Evolutionary conservation across 1,284 basidiomycete genomes (phyloP), one percentile per base, ranked within the genome.

Genomic region (Tranzscheliella williamsii): DNA sequence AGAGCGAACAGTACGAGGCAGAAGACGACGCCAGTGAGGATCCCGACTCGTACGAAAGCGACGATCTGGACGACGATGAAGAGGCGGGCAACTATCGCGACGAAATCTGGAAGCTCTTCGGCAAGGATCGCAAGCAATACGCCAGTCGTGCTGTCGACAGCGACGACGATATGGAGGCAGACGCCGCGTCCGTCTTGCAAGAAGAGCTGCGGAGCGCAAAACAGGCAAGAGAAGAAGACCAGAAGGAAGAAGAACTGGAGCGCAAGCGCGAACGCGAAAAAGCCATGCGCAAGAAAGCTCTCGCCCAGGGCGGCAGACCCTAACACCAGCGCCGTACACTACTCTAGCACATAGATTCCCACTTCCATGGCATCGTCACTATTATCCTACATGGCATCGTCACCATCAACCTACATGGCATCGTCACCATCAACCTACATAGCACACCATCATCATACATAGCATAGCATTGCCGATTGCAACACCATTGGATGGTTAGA

Each of bases 91-190:
- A 42, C 43, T 48, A 48, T 16, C 61, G 67, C 3, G 69, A 71
- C 22, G 56, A 74, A 44, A 74, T 76, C 39, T 76, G 73, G 73
- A 49, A 52, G 20, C 41, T 73, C 17, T 70, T 76, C 38, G 72
- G 72, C 38, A 60, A 66, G 30, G 56, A 74, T 22, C 64, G 70
- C 26, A 53, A 55, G 16, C 46, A 56, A 44, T 73, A 73, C 37
- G 54, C 62, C 2, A 57, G 60, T 32, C 45, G 63, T 11, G 44
- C 67, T 29, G 56, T 67, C 26, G 67, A 72, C 27, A 70, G 67
- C 56, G 70, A 73, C 41, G 71, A 73, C 40, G 73, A 76, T 18
- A 76, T 76, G 73, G 73, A 76, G 35, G 73, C 73, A 4, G 72
- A 69, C 18, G 67, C 71, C 7, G 54, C 43, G 0, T 64, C 58